Percentiles rank a stretch among this genome's conserved stretches.
These are phyloP conservation scores for Caloboletus inedulis DNA, from an alignment of 1,284 basidiomycete genomes.

Conservation along the genomic window DNA sequence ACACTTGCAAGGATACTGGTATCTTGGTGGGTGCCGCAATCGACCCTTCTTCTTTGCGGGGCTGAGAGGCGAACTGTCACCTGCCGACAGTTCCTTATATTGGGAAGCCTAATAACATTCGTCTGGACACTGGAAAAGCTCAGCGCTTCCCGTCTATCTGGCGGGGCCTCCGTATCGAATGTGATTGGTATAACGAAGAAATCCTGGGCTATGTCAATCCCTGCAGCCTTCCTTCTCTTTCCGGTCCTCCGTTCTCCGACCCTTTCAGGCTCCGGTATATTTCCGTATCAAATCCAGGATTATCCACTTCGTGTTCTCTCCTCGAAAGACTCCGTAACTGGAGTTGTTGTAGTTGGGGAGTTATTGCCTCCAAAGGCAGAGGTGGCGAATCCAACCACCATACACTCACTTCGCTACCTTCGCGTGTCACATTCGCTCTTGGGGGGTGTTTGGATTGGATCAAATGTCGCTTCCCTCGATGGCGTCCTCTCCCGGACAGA, in stretches of 20 bases:
- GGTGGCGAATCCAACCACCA: slow-evolving; percentile 22
- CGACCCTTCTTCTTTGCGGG: background rate
- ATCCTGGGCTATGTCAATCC: slow-evolving; percentile 27
- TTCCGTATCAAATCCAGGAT: slow-evolving; percentile 52
- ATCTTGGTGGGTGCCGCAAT: slow-evolving; percentile 19
- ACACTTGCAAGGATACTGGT: slow-evolving; percentile 18
- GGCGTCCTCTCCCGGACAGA: slow-evolving; percentile 46
- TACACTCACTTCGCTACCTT: slow-evolving; percentile 71
- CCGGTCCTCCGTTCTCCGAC: slow-evolving; percentile 48
- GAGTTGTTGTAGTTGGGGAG: slow-evolving; percentile 77
- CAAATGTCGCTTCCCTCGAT: slow-evolving; percentile 44
- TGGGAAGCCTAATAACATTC: slow-evolving; percentile 20
- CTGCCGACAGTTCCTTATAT: slow-evolving; percentile 22
- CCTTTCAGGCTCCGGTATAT: slow-evolving; percentile 49
- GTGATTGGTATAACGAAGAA: background rate
- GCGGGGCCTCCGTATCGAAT: background rate
- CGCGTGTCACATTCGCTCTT: slow-evolving; percentile 86
- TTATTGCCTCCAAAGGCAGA: slow-evolving; percentile 41
- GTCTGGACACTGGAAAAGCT: slow-evolving; percentile 16
- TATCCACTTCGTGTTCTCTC: slow-evolving; percentile 68
- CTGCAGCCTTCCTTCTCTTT: slow-evolving; percentile 37
- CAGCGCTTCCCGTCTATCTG: background rate
- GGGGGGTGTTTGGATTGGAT: slow-evolving; percentile 82
- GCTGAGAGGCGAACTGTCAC: slow-evolving; percentile 1
- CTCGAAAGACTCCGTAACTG: slow-evolving; percentile 69